Percentiles rank a stretch among this genome's conserved stretches.
Conservation (phyloP, 495 filamentous ascomycete species). For the Aspergillus nidulans region DNA sequence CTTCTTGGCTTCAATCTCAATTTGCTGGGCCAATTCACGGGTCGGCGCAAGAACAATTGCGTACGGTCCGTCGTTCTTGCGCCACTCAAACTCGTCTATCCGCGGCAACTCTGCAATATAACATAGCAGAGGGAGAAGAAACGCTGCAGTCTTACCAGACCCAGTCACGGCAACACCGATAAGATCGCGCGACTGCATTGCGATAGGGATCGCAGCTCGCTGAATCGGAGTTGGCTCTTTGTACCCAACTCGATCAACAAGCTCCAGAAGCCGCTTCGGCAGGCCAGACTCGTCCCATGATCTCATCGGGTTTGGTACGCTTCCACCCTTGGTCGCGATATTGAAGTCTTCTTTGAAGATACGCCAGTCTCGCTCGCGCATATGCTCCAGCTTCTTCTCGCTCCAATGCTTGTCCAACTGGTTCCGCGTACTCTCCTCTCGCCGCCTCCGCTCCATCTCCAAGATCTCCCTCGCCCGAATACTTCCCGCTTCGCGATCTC, state of each 20-base stretch:
- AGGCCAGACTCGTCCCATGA: slow-evolving; percentile 85
- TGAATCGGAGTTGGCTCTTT: slow-evolving; percentile 91
- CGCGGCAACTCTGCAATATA: slow-evolving; percentile 92
- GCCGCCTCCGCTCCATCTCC: slow-evolving; percentile 79
- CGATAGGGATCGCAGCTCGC: slow-evolving; percentile 91
- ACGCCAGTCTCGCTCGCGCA: slow-evolving; percentile 98
- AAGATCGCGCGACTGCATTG: slow-evolving; percentile 85
- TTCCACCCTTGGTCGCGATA: slow-evolving; percentile 85
- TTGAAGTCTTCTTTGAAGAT: slow-evolving; percentile 99
- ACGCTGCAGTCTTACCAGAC: slow-evolving; percentile 97
- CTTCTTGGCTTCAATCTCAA: slow-evolving; percentile 90
- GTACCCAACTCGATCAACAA: slow-evolving; percentile 84
- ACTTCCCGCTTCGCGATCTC: slow-evolving; percentile 76
- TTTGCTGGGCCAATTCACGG: slow-evolving; percentile 98
- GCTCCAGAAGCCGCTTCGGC: slow-evolving; percentile 74
- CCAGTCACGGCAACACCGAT: slow-evolving; percentile 98
- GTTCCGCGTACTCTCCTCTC: slow-evolving; percentile 69
- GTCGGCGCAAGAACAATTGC: slow-evolving; percentile 95
- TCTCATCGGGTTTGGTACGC: slow-evolving; percentile 94
- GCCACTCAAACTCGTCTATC: slow-evolving; percentile 70
- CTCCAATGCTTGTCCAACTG: slow-evolving; percentile 92
- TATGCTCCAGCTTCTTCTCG: slow-evolving; percentile 90
- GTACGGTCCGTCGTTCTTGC: slow-evolving; percentile 93
- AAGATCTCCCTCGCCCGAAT: slow-evolving; percentile 74
- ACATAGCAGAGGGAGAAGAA: slow-evolving; percentile 88